Evolutionary conservation across 495 filamentous ascomycete species (phyloP).

Genomic region (Hyaloscypha bicolor): DNA sequence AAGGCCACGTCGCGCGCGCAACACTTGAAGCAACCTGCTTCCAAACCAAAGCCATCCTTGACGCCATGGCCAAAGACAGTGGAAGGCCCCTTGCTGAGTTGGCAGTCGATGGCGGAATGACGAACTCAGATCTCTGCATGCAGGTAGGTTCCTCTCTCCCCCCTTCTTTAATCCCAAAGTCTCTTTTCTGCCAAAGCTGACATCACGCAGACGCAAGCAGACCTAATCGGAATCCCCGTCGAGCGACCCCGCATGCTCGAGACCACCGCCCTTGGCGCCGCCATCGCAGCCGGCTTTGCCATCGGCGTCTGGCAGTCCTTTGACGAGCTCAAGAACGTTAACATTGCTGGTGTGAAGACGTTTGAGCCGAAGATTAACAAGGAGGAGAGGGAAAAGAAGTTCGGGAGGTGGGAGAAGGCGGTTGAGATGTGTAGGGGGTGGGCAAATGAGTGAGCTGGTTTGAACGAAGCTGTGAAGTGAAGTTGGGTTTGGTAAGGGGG

Average conservation of each 20-base stretch:
- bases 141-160: conserved; percentile 35
- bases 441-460: conserved; percentile 41
- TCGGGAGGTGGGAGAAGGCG: conserved; percentile 77
- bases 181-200: background rate
- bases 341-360: conserved; percentile 68
- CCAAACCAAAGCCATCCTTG: conserved; percentile 91
- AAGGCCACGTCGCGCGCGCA: conserved; percentile 88
- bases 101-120: conserved; percentile 92
- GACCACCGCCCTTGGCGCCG: conserved; percentile 90
- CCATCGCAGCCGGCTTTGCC: conserved; percentile 89
- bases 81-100: conserved; percentile 72
- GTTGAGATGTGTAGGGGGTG: conserved; percentile 90
- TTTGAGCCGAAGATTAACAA: conserved; percentile 68
- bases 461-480: background rate
- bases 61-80: conserved; percentile 91
- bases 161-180: background rate
- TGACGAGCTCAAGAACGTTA: conserved; percentile 76
- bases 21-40: conserved; percentile 94
- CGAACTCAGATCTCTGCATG: conserved; percentile 93
- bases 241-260: conserved; percentile 90
- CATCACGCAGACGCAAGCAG: conserved; percentile 76
- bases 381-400: conserved; percentile 65
- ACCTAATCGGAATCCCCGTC: conserved; percentile 84
- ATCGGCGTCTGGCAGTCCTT: conserved; percentile 79
- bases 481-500: too few species aligned